A percentile compares a stretch with the other conserved stretches of the same genome.
Evolutionary conservation across 192 early-diverging fungal genomes (phyloP).

Genomic region (Linnemannia schmuckeri): DNA sequence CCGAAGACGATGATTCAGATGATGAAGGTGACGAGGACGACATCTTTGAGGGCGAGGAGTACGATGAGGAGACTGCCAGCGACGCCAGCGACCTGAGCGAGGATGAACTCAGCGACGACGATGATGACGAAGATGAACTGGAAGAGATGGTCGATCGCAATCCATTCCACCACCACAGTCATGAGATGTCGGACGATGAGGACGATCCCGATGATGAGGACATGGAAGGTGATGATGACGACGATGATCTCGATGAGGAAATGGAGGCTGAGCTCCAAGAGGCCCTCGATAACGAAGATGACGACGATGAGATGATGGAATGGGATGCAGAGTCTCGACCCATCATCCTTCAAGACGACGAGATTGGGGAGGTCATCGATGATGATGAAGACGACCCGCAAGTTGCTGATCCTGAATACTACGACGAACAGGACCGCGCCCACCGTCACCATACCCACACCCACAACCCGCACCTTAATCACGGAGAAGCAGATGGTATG

Average conservation of each 20-base stretch:
- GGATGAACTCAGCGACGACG: conserved; percentile 64
- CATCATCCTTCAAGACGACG: conserved; percentile 58
- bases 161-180: conserved; percentile 55
- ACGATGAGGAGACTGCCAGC: conserved; percentile 77
- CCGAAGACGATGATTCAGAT: conserved; percentile 69
- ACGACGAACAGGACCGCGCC: conserved; percentile 61
- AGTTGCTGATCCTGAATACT: conserved; percentile 63
- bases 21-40: conserved; percentile 73
- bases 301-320: conserved; percentile 69
- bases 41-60: conserved; percentile 75
- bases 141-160: conserved; percentile 67
- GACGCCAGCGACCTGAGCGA: conserved; percentile 72
- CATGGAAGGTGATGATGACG: conserved; percentile 65
- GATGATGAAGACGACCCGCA: conserved; percentile 69
- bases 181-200: conserved; percentile 66
- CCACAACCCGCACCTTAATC: conserved; percentile 63
- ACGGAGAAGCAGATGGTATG: conserved; percentile 67
- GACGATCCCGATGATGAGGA: conserved; percentile 54
- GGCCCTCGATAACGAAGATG: conserved; percentile 62
- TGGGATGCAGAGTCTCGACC: conserved; percentile 65
- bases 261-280: conserved; percentile 53
- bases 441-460: conserved; percentile 59
- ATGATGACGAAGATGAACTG: conserved; percentile 71
- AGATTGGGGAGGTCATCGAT: conserved; percentile 57
- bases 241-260: conserved; percentile 66